Evolutionary conservation across 257 asterid species (phyloP), one percentile per base, ranked within the genome.

Genomic region (Solanum clarkiae): DNA sequence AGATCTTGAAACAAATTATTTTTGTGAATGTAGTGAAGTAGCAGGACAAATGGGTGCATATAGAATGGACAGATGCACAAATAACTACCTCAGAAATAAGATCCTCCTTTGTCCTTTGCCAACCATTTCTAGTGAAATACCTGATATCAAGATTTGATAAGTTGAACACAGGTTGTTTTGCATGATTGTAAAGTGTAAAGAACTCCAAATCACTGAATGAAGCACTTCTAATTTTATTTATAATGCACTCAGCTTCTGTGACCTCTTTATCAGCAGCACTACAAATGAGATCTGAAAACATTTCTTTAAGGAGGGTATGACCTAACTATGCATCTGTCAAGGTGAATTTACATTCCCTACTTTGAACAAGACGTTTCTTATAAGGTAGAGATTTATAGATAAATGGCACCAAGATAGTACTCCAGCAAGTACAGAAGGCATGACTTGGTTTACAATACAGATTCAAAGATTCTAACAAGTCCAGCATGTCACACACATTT

Each of bases 81-180:
- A 82, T 74, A 80, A 75, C 82, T 89, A 94, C 99, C 98, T 96
- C 95, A 69, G 88, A 80, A 65, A 87, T 53, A 53, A 94, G 44
- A 62, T 94, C 98, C 83, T 95, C 98, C 90, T 94, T 95, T 66
- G 97, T 94, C 89, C 99, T 93, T 88, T 88, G 92, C 98, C 97
- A 95, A 80, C 99, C 99, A 53, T 87, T 40, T 91, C 92, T 92
- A 55, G 98, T 94, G 91, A 96, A 92, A 93, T 93, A 96, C 91
- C 99, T 94, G 94, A 82, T 15, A 86, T 53, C 66, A 80, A 84
- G 47, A 86, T 66, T 24, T 44, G 79, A 74, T 84, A 65, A 45
- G 75, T 59, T 83, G 59, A 84, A n/a, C 56, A 81, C 17, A 55
- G 51, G 40, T 55, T 18, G 40, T 49, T 72, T 56, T 65, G 63